A percentile compares a stretch with the other conserved stretches of the same genome.
phyloP scores from a whole-genome alignment of 1,139 yeast genomes.

The Scheffersomyces stambukii region DNA sequence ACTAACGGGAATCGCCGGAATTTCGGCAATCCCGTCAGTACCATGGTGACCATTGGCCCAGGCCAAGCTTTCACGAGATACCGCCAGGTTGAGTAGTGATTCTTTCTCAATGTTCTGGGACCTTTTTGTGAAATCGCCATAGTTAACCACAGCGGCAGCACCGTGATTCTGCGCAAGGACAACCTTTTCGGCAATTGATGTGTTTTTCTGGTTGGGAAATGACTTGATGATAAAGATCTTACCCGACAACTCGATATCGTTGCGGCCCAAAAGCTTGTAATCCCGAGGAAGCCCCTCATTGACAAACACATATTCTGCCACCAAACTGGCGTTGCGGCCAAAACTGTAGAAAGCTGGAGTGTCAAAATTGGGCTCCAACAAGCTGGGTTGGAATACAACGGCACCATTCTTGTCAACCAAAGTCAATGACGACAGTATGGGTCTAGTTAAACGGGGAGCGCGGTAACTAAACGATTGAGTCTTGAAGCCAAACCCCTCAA shows the following conservation, averaged over 20 bases:
- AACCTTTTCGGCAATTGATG: slow-evolving; percentile 23
- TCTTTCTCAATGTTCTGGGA: slow-evolving; percentile 5
- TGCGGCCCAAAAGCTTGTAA: slow-evolving; percentile 17
- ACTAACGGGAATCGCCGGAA: slow-evolving; percentile 38
- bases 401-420: slow-evolving; percentile 21
- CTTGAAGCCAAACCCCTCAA: slow-evolving; percentile 25
- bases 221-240: slow-evolving; percentile 31
- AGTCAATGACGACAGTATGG: slow-evolving; percentile 20
- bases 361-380: slow-evolving; percentile 22
- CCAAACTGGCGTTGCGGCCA: slow-evolving; percentile 25
- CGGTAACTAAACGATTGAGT: slow-evolving; percentile 17
- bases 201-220: slow-evolving; percentile 4
- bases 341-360: slow-evolving; percentile 38
- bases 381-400: slow-evolving; percentile 21
- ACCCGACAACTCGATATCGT: slow-evolving; percentile 17
- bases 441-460: slow-evolving; percentile 19
- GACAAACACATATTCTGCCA: slow-evolving; percentile 25
- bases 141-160: slow-evolving; percentile 27
- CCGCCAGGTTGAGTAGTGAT: slow-evolving; percentile 6
- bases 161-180: slow-evolving; percentile 25
- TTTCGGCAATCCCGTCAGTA: slow-evolving; percentile 13
- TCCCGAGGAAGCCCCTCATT: slow-evolving; percentile 31
- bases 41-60: no score
- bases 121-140: slow-evolving; percentile 13
- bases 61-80: slow-evolving; percentile 9